phyloP scores from a whole-genome alignment of 306 rosid species.

The Cicer pinnatifidum region DNA sequence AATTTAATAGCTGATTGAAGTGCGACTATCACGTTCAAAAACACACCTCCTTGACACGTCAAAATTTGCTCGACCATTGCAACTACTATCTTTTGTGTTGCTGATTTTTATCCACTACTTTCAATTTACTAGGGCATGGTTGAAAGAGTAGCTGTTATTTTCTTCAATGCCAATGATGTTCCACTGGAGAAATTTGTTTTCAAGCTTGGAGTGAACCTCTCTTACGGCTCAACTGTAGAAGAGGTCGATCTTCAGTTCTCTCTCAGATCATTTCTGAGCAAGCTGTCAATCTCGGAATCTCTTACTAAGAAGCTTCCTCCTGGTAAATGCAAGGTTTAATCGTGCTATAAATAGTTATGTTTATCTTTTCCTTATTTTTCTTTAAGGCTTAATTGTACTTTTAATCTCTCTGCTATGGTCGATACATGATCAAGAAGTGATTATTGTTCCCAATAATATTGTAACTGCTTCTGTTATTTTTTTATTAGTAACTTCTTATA shows the following conservation, averaged over 20 bases:
- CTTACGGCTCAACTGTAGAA: conserved; percentile 62
- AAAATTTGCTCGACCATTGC: conserved; percentile 1
- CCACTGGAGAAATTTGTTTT: conserved; percentile 77
- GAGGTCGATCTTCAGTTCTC: conserved; percentile 74
- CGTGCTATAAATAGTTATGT: conserved; percentile 22
- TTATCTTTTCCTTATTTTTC: conserved; percentile 22
- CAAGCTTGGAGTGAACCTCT: conserved; percentile 66
- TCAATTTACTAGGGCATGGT: conserved; percentile 67
- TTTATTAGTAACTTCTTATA: background rate
- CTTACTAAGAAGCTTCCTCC: conserved; percentile 68
- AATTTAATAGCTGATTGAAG: conserved; percentile 1
- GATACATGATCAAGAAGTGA: background rate
- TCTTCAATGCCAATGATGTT: conserved; percentile 56
- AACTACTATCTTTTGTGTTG: conserved; percentile 24
- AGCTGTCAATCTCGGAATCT: conserved; percentile 73
- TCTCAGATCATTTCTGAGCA: conserved; percentile 77
- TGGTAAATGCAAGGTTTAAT: conserved; percentile 48
- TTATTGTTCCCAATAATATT: background rate
- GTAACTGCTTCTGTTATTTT: background rate
- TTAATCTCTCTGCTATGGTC: background rate
- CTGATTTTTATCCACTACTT: conserved; percentile 37
- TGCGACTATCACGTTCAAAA: background rate
- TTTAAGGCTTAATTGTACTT: conserved; percentile 16
- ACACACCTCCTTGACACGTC: background rate
- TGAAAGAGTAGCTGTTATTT: conserved; percentile 78